phyloP scores from a whole-genome alignment of 2,329 filamentous ascomycete genomes.

The Conoideocrella luteorostrata region DNA sequence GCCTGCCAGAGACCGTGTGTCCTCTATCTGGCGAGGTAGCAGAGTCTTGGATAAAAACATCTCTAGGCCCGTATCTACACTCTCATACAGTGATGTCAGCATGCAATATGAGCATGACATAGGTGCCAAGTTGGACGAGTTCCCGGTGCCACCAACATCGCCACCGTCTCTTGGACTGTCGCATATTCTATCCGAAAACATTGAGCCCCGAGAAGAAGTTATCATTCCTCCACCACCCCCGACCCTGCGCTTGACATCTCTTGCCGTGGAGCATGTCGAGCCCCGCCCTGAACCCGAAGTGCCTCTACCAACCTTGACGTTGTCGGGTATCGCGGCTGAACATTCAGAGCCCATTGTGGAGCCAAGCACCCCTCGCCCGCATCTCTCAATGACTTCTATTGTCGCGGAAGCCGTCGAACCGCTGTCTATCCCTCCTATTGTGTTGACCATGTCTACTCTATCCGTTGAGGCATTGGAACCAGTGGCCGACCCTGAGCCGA shows the following conservation, averaged over 20 bases:
- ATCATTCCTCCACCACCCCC: conserved; percentile 23
- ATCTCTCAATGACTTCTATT: conserved; percentile 25
- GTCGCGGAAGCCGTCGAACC: conserved; percentile 24
- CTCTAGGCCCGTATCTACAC: conserved; percentile 38
- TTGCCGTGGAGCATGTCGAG: conserved; percentile 24
- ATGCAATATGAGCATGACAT: conserved; percentile 45
- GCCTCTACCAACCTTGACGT: conserved; percentile 17
- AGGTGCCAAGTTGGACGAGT: conserved; percentile 45
- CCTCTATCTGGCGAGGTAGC: conserved; percentile 19
- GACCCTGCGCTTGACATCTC: conserved; percentile 19
- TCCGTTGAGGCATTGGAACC: conserved; percentile 19
- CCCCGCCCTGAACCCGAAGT: conserved; percentile 20
- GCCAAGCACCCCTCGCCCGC: conserved; percentile 13
- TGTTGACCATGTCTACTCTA: conserved; percentile 21
- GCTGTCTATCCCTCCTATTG: not conserved
- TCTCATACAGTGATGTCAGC: conserved; percentile 47
- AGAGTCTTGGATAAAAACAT: conserved; percentile 18
- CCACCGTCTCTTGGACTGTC: conserved; percentile 37
- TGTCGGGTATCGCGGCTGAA: conserved; percentile 26
- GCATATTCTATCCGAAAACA: conserved; percentile 34
- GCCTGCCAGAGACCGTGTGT: conserved; percentile 19
- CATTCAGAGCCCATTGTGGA: conserved; percentile 26
- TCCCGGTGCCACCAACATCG: conserved; percentile 47
- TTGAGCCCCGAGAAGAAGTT: conserved; percentile 37
- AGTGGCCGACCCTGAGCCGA: conserved; percentile 17